Evolutionary conservation across 179 eudicot species (phyloP), one percentile per base, ranked within the genome.

Genomic region (Gypsophila paniculata): DNA sequence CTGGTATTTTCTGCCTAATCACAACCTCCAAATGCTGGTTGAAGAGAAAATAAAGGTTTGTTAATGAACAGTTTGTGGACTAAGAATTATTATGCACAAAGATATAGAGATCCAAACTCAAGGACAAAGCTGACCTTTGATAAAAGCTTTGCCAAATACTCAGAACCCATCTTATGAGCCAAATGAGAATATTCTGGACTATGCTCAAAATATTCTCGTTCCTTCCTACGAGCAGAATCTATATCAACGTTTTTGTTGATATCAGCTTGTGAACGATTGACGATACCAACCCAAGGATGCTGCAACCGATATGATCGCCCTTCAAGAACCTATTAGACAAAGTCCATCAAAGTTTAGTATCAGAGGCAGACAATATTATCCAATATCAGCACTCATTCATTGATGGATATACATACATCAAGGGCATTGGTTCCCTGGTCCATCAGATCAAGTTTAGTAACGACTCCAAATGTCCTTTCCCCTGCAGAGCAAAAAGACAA

Each of bases 271-370:
- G 99, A 95, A 74, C 99, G 96, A 73, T 95, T 95, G 79, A 95
- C 99, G 64, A 95, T 81, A 77, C 99, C 99, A 79, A 92, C 99
- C 99, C 99, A 95, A 29, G 99, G 99, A 87, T 92, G 95, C 71
- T 84, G 88, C 69, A 95, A 91, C 78, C 89, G 86, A 84, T 95
- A 95, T 42, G 98, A 71, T 84, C 98, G 88, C 72, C 99, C 99
- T 83, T 95, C 99, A 74, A 95, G 91, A 77, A 92, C 96, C 99
- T 91, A 76, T 18, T 34, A 25, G 17, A 64, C 2, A 48, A 39
- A 42, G 19, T 10, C 11, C 29, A 53, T 55, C 17, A 69, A 34
- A 2, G 36, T 36, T 12, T n/a, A 32, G 19, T 6, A 12, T 18
- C 48, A 2, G 1, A 29, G 22, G 61, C 46, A 4, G 61, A 39